Evolutionary conservation across 208 protist genomes (phyloP), one percentile per base, ranked within the genome.

Genomic region (Trypanosomatidae sp.): DNA sequence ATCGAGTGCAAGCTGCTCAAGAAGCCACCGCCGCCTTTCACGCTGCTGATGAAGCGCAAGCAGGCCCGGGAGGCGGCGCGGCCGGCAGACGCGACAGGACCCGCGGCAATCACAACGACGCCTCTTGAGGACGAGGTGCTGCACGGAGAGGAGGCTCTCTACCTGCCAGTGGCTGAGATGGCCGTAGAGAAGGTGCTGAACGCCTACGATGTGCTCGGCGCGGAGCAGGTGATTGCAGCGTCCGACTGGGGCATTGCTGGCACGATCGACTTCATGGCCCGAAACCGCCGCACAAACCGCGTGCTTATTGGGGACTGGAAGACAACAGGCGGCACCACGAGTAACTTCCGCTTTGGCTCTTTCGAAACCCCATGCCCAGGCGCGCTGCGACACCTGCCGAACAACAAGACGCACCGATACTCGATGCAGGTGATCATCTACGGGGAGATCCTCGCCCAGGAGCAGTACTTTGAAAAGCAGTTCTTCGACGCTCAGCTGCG

Each of bases 241-340:
- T 83, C 88, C 30, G 67, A 59, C 28, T 91, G 84, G 83, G 87
- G 90, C 28, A 74, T 96, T 44, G 92, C 85, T 13, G 89, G 92
- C 43, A 96, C 92, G 22, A 85, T 96, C 43, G 92, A 96, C 78
- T 84, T 96, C 47, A 73, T 96, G 33, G 92, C 78, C 19, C 83
- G 86, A 10, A 87, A 95, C 82, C 89, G 90, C 66, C 41, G 19
- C 28, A 88, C 79, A 19, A 74, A 83, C 3, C 69, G 74, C n/a
- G 74, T 96, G 62, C 71, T 96, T 5, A 91, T 96, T 46, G 92
- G 88, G 15, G 92, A 96, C 76, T 96, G 92, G 90, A 96, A 96
- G 73, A 96, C 92, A 53, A 92, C 84, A n/a, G 90, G 90, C 19
- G 88, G 81, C 52, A 77, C 86, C 19, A 79, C 67, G n/a, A 91